These are phyloP conservation scores for Piedraia hortae DNA, from an alignment of 2,329 filamentous ascomycete species.

Conservation along the genomic window DNA sequence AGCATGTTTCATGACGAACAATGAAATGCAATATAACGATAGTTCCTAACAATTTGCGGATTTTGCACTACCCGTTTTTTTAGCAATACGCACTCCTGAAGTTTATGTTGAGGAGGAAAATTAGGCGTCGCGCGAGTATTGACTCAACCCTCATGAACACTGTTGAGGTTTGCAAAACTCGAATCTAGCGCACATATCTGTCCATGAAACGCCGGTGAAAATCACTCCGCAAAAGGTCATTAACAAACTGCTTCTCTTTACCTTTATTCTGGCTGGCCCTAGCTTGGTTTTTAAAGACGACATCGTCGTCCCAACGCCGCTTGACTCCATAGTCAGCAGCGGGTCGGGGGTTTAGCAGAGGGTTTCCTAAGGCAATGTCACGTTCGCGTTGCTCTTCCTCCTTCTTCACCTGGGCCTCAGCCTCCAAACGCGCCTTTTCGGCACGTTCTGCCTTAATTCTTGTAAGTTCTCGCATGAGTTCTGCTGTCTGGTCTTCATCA, in stretches of 20 bases:
- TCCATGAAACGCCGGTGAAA: constrained; percentile 95
- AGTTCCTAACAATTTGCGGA: too few species aligned
- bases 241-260: constrained; percentile 54
- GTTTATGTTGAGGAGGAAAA: background rate
- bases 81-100: background rate
- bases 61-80: too few species aligned
- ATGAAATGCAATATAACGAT: too few species aligned
- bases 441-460: constrained; percentile 74
- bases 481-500: constrained; percentile 56
- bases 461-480: constrained; percentile 74
- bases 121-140: too few species aligned
- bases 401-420: constrained; percentile 49
- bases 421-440: constrained; percentile 55
- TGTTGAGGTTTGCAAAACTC: constrained; percentile 2
- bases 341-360: constrained; percentile 40
- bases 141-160: too few species aligned
- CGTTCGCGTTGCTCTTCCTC: constrained; percentile 64
- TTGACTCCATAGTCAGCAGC: constrained; percentile 58
- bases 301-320: constrained; percentile 87
- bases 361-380: constrained; percentile 80
- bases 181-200: constrained; percentile 15
- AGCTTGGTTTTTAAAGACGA: constrained; percentile 97
- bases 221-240: constrained; percentile 77
- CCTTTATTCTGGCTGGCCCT: constrained; percentile 77
- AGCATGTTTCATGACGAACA: too few species aligned